Percentiles rank a stretch among this genome's conserved stretches.
Evolutionary conservation across 257 asterid species (phyloP).

Genomic region (Gardenia jasminoides): DNA sequence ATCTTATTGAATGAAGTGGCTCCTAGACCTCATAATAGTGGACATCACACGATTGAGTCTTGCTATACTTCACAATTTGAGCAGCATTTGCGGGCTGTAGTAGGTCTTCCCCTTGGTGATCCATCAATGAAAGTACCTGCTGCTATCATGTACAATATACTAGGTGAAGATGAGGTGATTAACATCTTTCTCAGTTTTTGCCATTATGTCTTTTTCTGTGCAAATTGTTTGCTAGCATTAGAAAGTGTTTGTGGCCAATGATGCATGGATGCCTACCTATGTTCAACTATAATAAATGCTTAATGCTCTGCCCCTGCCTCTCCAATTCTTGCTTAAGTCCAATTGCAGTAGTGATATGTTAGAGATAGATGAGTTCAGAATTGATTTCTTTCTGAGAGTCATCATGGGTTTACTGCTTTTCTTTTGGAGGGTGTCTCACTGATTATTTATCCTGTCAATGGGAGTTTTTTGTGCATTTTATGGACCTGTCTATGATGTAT

Average conservation of each 20-base stretch:
- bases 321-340: not conserved
- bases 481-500: not conserved
- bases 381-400: not conserved
- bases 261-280: not conserved
- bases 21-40: slow-evolving; percentile 98
- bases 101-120: slow-evolving; percentile 96
- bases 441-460: not conserved
- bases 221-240: not conserved
- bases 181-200: not conserved
- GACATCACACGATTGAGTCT: slow-evolving; percentile 90
- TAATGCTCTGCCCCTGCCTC: not conserved
- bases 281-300: not conserved
- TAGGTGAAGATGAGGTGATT: slow-evolving; percentile 90
- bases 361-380: not conserved
- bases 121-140: slow-evolving; percentile 85
- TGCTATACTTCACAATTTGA: slow-evolving; percentile 91
- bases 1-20: slow-evolving; percentile 94
- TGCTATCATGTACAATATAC: slow-evolving; percentile 88
- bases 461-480: not conserved
- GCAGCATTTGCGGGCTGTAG: slow-evolving; percentile 93
- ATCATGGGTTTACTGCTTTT: not conserved
- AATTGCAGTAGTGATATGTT: not conserved
- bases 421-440: not conserved
- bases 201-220: not conserved
- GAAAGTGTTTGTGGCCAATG: not conserved